Evolutionary conservation across 345 rosid species (phyloP).

Genomic region (Moricandia moricandioides): DNA sequence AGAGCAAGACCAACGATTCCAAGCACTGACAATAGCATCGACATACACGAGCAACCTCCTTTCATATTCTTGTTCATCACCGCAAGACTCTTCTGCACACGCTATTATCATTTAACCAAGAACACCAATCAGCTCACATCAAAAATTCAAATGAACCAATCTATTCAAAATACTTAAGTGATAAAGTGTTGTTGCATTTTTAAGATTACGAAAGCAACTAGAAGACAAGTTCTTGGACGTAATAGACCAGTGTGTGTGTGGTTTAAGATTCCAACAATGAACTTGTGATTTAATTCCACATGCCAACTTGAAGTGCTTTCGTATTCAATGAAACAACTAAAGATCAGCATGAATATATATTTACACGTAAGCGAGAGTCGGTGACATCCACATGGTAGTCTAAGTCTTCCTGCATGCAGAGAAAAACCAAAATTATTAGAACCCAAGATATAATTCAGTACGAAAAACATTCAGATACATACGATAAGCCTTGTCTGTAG

Average conservation of each 20-base stretch:
- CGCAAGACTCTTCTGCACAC: slow-evolving; percentile 92
- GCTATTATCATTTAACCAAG: slow-evolving; percentile 44
- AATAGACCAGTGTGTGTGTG: neutral
- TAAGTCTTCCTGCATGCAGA: slow-evolving; percentile 71
- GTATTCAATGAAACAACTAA: neutral
- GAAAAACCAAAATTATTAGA: neutral
- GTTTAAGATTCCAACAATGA: neutral
- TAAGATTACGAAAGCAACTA: neutral
- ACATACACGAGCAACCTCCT: slow-evolving; percentile 90
- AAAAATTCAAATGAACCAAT: neutral
- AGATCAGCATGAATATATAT: neutral
- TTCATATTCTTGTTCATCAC: slow-evolving; percentile 85
- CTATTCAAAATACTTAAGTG: neutral
- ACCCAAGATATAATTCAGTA: neutral
- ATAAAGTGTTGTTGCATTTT: neutral
- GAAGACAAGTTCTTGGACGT: neutral
- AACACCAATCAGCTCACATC: slow-evolving; percentile 13
- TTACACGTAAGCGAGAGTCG: slow-evolving; percentile 85
- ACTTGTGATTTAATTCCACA: neutral
- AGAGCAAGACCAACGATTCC: slow-evolving; percentile 81
- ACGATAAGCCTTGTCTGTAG: slow-evolving; percentile 87
- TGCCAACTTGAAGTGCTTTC: neutral
- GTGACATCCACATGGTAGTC: slow-evolving; percentile 88
- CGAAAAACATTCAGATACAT: slow-evolving; percentile 30
- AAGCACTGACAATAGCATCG: slow-evolving; percentile 71